phyloP scores from a whole-genome alignment of 1,139 yeast genomes.

The Saccharomyces hybrid region DNA sequence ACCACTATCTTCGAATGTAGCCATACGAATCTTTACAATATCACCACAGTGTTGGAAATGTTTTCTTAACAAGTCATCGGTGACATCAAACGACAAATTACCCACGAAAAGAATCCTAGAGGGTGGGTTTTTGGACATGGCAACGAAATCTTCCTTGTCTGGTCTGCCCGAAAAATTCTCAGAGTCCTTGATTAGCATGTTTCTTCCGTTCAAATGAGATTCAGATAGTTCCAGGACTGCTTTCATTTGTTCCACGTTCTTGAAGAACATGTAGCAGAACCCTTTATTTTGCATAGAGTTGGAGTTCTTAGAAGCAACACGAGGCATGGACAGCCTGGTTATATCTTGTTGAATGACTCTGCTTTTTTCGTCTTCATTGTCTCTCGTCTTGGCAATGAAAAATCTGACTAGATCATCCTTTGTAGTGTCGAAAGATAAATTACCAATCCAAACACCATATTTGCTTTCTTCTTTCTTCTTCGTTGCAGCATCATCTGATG shows the following conservation, averaged over 20 bases:
- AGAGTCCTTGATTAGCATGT: constrained; percentile 74
- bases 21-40: constrained; percentile 78
- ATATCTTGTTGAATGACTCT: constrained; percentile 41
- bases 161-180: constrained; percentile 86
- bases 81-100: constrained; percentile 87
- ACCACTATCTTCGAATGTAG: constrained; percentile 92
- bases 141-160: constrained; percentile 41
- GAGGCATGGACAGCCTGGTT: constrained; percentile 56
- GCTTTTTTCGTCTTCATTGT: constrained; percentile 34
- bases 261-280: constrained; percentile 84
- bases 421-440: constrained; percentile 76
- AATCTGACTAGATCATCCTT: constrained; percentile 66
- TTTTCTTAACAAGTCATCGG: constrained; percentile 64
- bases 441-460: constrained; percentile 91
- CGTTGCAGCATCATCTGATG: constrained; percentile 11
- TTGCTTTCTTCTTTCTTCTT: constrained; percentile 35
- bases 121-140: constrained; percentile 69
- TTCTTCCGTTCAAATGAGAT: constrained; percentile 68
- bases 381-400: constrained; percentile 50
- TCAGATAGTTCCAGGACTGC: constrained; percentile 66
- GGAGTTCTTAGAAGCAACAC: constrained; percentile 42
- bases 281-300: constrained; percentile 58
- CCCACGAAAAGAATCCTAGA: constrained; percentile 87
- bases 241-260: constrained; percentile 53
- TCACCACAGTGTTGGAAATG: constrained; percentile 77